Conservation (phyloP, 768 basidiomycete genomes). For the Boletus insuetus region DNA sequence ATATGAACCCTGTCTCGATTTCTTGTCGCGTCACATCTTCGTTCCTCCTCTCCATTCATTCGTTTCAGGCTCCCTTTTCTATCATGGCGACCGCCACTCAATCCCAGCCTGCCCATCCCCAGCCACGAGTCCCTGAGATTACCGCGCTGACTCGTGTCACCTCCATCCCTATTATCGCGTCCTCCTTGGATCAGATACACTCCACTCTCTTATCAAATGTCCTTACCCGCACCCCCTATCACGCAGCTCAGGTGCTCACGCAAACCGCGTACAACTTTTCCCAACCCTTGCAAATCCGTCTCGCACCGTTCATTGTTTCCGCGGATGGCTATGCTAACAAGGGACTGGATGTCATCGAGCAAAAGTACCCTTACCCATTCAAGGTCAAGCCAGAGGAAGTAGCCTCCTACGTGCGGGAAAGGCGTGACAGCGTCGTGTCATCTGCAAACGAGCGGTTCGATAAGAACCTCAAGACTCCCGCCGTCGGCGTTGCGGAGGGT, state of each 20-base stretch:
- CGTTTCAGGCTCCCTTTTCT: not conserved
- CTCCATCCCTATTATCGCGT: slow-evolving; percentile 73
- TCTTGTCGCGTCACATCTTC: slow-evolving; percentile 4
- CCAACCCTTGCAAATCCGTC: slow-evolving; percentile 60
- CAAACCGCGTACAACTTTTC: slow-evolving; percentile 57
- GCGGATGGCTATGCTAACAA: slow-evolving; percentile 71
- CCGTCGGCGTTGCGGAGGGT: slow-evolving; percentile 56
- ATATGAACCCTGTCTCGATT: slow-evolving; percentile 28
- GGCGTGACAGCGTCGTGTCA: slow-evolving; percentile 51
- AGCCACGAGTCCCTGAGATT: slow-evolving; percentile 45
- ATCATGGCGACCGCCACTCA: slow-evolving; percentile 38
- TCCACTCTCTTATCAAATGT: slow-evolving; percentile 55
- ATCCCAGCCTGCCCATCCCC: slow-evolving; percentile 21
- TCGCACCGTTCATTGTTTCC: slow-evolving; percentile 63
- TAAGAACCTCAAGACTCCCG: slow-evolving; percentile 62
- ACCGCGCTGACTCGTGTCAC: slow-evolving; percentile 61
- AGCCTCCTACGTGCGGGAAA: slow-evolving; percentile 53
- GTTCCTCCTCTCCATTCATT: slow-evolving; percentile 1
- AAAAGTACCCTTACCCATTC: slow-evolving; percentile 75
- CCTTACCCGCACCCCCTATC: slow-evolving; percentile 64
- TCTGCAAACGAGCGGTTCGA: slow-evolving; percentile 63
- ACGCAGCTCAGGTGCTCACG: slow-evolving; percentile 60
- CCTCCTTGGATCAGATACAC: slow-evolving; percentile 59
- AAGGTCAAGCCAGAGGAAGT: slow-evolving; percentile 72
- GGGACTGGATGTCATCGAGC: slow-evolving; percentile 70